Evolutionary conservation across 2,329 filamentous ascomycete genomes (phyloP), one percentile per base, ranked within the genome.

Genomic region (Botryosphaeria agaves): DNA sequence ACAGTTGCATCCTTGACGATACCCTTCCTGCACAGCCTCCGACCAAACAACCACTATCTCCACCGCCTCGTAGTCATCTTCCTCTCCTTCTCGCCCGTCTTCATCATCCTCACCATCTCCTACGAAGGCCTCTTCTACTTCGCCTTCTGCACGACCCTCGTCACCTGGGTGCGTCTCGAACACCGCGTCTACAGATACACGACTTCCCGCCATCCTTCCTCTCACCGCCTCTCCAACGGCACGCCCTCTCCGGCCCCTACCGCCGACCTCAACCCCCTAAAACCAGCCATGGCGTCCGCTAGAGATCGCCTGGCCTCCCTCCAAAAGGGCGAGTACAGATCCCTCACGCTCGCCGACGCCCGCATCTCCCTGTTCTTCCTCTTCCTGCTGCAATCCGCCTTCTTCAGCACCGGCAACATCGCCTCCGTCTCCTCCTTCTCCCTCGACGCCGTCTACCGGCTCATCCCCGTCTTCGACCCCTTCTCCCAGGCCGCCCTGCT

Each of bases 111-210:
- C 30, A 92, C 85, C 5, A 94, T 95, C 42, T 94, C 87, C 1
- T 98, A 92, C 56, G 89, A 98, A 53, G 87, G 87, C 0, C 65
- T 98, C 2, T 98, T 98, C 53, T 98, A 95, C 54, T 72, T 94
- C 35, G 73, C 77, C 7, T 98, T 94, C 54, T 84, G 76, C 46
- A 61, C 78, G 32, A 80, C 76, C 14, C 59, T 98, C 4, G 64
- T 93, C 30, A 74, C 76, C 32, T 98, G 89, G 89, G 81, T 94
- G 19, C 73, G 76, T n/a, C 65, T 98, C 1, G 89, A 98, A 52
- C 79, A 91, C 48, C 72, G 71, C 32, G 69, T 87, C 29, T 73
- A 77, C 45, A 48, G 54, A 12, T 63, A 52, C 43, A 55, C 48
- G 37, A 27, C 20, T 14, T 19, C 12, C 31, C 17, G 43, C 42